Evolutionary conservation across 225 moss, liverwort and hornwort genomes (phyloP).

Genomic region (Bryoerythrophyllum caledonicum): DNA sequence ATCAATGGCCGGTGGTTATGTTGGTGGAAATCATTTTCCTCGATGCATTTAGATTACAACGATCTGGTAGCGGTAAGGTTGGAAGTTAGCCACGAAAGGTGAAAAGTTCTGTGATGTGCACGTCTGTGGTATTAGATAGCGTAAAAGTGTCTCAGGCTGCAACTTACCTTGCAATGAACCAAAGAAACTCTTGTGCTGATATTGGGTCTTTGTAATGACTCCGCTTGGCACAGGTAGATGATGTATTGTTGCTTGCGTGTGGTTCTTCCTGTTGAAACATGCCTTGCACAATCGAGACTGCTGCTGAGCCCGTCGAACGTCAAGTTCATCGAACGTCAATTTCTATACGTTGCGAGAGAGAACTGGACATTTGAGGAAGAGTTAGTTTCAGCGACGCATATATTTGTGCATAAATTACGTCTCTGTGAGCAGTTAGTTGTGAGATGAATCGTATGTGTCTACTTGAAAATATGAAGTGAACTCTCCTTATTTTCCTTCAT

Average conservation of each 20-base stretch:
- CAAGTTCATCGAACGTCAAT: conserved; percentile 26
- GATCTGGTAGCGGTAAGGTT: conserved; percentile 13
- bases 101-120: conserved; percentile 6
- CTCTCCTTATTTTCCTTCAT: no score
- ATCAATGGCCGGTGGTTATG: conserved; percentile 83
- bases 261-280: conserved; percentile 16
- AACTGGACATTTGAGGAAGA: conserved; percentile 23
- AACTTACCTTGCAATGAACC: conserved; percentile 15
- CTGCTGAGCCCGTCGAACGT: conserved; percentile 11
- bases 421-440: conserved; percentile 17
- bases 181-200: neutral
- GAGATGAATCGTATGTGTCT: conserved; percentile 15
- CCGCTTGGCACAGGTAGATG: conserved; percentile 19
- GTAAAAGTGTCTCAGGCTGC: conserved; percentile 28
- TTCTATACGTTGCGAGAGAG: conserved; percentile 14
- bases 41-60: conserved; percentile 48
- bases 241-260: conserved; percentile 9
- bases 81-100: conserved; percentile 17
- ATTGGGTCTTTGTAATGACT: conserved; percentile 19
- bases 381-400: conserved; percentile 18
- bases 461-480: no score
- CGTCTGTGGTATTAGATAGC: conserved; percentile 15
- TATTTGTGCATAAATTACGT: conserved; percentile 19
- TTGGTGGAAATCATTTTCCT: conserved; percentile 79
- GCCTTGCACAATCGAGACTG: conserved; percentile 16